These are phyloP conservation scores for Pseudotulostoma volvatum DNA, from an alignment of 495 filamentous ascomycete genomes.

Conservation along the genomic window DNA sequence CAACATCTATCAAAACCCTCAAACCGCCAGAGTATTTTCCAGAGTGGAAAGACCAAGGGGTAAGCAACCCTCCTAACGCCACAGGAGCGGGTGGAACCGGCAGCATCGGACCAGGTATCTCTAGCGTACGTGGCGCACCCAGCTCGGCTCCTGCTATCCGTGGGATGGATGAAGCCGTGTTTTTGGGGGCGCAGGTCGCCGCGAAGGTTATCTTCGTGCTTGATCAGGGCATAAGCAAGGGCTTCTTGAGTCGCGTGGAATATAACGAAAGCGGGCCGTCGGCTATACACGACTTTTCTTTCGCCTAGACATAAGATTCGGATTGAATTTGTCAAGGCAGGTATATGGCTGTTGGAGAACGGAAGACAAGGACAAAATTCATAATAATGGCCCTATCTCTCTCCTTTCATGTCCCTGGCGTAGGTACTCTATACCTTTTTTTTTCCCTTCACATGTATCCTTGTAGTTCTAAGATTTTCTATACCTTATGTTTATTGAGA, in stretches of 20 bases:
- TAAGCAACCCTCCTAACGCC: slow-evolving; percentile 23
- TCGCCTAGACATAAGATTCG: no score
- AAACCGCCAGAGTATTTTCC: slow-evolving; percentile 75
- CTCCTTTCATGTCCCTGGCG: no score
- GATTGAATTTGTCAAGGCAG: no score
- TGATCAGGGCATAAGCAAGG: slow-evolving; percentile 53
- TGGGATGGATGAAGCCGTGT: slow-evolving; percentile 52
- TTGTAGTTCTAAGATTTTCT: no score
- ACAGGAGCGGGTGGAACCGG: slow-evolving; percentile 9
- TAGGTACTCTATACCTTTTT: no score
- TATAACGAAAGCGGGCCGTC: slow-evolving; percentile 65
- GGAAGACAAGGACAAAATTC: no score
- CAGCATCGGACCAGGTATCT: slow-evolving; percentile 8
- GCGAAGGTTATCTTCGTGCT: slow-evolving; percentile 59
- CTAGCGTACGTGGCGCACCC: slow-evolving; percentile 6
- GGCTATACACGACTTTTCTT: slow-evolving; percentile 42
- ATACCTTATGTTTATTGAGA: no score
- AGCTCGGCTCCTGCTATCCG: slow-evolving; percentile 11
- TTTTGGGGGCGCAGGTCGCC: slow-evolving; percentile 66
- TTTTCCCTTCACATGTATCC: no score
- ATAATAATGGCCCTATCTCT: no score
- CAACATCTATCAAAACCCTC: slow-evolving; percentile 64
- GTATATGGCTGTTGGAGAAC: no score
- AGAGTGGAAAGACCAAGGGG: slow-evolving; percentile 77
- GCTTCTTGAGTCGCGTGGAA: slow-evolving; percentile 54